Base-by-base conservation (phyloP, 1,284 basidiomycete genomes). In the Malassezia nana region DNA sequence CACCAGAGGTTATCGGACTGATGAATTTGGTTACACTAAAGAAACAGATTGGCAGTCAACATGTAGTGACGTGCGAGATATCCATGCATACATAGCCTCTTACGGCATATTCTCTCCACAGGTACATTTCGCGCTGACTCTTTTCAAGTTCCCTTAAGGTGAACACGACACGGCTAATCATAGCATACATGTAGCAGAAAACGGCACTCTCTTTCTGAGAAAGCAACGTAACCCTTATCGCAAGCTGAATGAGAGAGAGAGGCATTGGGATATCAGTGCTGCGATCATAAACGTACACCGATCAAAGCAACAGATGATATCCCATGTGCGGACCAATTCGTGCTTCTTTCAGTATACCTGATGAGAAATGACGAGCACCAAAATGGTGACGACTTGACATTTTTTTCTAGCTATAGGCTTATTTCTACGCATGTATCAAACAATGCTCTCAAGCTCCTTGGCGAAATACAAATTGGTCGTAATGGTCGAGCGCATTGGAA, bases 41-140 rank as follows among this genome's bases (percentile, higher is more conserved):
- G 77, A 83, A 90, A 59, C 89, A 89, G 76, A 85, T 88, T 16
- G 91, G 90, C 68, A 89, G 76, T 89, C 86, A 47, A 81, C 89
- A 64, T 88, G 86, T 80, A 85, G 86, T 59, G 94, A 95, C 75
- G 85, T 95, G 76, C 92, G 92, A 78, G 89, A 95, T 73, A 89
- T 89, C 25, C 91, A 94, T 70, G 90, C 89, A 90, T 8, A 91
- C 91, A 82, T 92, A 92, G 76, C 90, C 90, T 3, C 81, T 94
- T 26, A 86, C 83, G 66, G 89, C 90, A 3, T 95, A 94, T 74
- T 94, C 94, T 67, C 85, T 92, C 82, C 95, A 91, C 78, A 76
- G 94, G 59, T 87, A 90, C 74, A 63, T 66, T 72, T 52, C 66
- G 69, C 20, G 64, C 65, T n/a, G n/a, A n/a, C n/a, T n/a, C n/a